These are phyloP conservation scores for Sporothrix variecibatus DNA, from an alignment of 2,329 filamentous ascomycete genomes.

Conservation along the genomic window DNA sequence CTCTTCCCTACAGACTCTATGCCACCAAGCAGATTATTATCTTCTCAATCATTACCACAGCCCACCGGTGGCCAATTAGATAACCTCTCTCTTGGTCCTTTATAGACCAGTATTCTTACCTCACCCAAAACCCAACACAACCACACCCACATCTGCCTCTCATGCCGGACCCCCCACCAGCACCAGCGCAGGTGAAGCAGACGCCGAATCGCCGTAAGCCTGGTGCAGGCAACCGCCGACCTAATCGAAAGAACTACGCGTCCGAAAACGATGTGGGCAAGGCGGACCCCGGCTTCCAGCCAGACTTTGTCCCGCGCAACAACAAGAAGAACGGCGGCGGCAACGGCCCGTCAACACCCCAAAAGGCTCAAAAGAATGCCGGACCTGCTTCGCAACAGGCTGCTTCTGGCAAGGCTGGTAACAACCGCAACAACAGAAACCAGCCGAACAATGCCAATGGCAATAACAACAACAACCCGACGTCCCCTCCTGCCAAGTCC, in stretches of 20 bases:
- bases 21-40: conserved; percentile 2
- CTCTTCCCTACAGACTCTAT: conserved; percentile 14
- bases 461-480: conserved; percentile 32
- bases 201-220: conserved; percentile 46
- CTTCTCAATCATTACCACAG: neutral
- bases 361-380: conserved; percentile 24
- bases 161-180: conserved; percentile 39
- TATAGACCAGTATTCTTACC: neutral
- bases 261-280: conserved; percentile 57
- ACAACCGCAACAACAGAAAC: conserved; percentile 37
- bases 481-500: conserved; percentile 46
- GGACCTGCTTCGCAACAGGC: conserved; percentile 33
- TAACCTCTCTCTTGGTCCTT: neutral
- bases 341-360: conserved; percentile 26
- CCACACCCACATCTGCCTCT: conserved; percentile 18
- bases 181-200: conserved; percentile 33
- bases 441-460: conserved; percentile 33
- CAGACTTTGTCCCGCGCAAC: conserved; percentile 34
- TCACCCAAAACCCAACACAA: neutral
- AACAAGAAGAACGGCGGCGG: neutral
- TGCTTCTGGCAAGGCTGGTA: conserved; percentile 35
- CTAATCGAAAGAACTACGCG: conserved; percentile 56
- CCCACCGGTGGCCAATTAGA: neutral
- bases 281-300: conserved; percentile 40
- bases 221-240: conserved; percentile 40